A percentile compares a stretch with the other conserved stretches of the same genome.
Conservation (phyloP, 441 rosid species). For the Gossypium trilobum region DNA sequence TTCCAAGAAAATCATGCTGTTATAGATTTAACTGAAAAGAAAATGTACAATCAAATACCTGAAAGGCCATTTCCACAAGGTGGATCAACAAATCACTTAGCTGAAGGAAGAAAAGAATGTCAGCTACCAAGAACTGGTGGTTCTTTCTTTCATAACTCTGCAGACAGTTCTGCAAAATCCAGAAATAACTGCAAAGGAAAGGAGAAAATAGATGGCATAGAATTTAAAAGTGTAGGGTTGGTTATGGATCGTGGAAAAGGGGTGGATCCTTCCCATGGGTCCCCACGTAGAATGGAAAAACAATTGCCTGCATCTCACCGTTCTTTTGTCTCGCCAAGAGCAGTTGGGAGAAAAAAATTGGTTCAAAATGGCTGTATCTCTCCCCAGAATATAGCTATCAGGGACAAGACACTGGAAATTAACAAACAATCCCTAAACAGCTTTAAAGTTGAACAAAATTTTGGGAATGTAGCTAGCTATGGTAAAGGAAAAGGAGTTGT, state of each 20-base stretch:
- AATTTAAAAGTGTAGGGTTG: conserved; percentile 21
- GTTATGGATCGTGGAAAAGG: conserved; percentile 22
- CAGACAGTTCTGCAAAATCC: conserved; percentile 14
- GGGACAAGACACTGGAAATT: conserved; percentile 31
- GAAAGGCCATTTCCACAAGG: conserved; percentile 23
- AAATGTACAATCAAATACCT: conserved; percentile 19
- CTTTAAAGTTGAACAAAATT: conserved; percentile 20
- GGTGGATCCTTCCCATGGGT: conserved; percentile 24
- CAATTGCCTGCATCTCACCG: conserved; percentile 18
- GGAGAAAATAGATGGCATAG: conserved; percentile 34
- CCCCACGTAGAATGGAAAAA: conserved; percentile 24
- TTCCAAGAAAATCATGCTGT: conserved; percentile 19
- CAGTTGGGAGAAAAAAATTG: conserved; percentile 46
- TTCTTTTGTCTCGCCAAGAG: conserved; percentile 29
- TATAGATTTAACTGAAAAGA: conserved; percentile 24
- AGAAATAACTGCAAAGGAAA: conserved; percentile 30
- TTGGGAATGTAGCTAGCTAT: conserved; percentile 23
- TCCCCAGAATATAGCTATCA: conserved; percentile 48
- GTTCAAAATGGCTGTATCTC: conserved; percentile 84
- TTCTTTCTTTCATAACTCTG: conserved; percentile 18
- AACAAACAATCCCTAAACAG: conserved; percentile 23
- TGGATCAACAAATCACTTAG: conserved; percentile 21
- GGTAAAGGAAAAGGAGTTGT: conserved; percentile 45
- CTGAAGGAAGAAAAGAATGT: conserved; percentile 29
- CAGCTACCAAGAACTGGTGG: conserved; percentile 21